A percentile compares a stretch with the other conserved stretches of the same genome.
These are phyloP conservation scores for Lasiosphaeria ovina DNA, from an alignment of 495 filamentous ascomycete genomes.

Conservation along the genomic window DNA sequence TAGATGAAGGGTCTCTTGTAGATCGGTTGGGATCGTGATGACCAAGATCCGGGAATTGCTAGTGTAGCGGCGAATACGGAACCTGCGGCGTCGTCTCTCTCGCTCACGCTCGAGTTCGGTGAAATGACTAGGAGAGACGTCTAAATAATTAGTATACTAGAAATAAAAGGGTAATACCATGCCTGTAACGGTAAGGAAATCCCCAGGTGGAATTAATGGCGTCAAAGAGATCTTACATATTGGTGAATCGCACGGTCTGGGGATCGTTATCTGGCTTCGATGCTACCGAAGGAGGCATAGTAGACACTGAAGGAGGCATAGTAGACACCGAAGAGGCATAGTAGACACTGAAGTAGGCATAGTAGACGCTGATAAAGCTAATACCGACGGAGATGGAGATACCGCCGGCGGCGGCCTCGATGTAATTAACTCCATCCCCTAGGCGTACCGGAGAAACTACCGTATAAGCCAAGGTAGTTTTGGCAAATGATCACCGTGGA, in stretches of 20 bases:
- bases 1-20: too few species aligned
- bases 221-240: conserved; percentile 6
- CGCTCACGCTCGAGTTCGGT: conserved; percentile 17
- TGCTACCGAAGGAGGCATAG: conserved; percentile 1
- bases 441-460: too few species aligned
- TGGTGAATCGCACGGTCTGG: neutral
- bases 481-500: too few species aligned
- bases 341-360: too few species aligned
- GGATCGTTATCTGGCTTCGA: conserved; percentile 1
- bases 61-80: conserved; percentile 26
- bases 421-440: too few species aligned
- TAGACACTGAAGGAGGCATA: conserved; percentile 3
- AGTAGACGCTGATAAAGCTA: too few species aligned
- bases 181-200: conserved; percentile 14
- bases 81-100: conserved; percentile 15
- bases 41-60: conserved; percentile 13
- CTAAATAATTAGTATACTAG: conserved; percentile 17
- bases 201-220: conserved; percentile 9
- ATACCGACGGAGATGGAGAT: too few species aligned
- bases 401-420: too few species aligned
- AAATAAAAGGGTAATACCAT: conserved; percentile 12
- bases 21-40: conserved; percentile 20
- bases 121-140: conserved; percentile 15
- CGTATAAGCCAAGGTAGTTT: too few species aligned
- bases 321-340: conserved; percentile 9